phyloP scores from a whole-genome alignment of 1,284 basidiomycete species.

The Moesziomyces parantarcticus region DNA sequence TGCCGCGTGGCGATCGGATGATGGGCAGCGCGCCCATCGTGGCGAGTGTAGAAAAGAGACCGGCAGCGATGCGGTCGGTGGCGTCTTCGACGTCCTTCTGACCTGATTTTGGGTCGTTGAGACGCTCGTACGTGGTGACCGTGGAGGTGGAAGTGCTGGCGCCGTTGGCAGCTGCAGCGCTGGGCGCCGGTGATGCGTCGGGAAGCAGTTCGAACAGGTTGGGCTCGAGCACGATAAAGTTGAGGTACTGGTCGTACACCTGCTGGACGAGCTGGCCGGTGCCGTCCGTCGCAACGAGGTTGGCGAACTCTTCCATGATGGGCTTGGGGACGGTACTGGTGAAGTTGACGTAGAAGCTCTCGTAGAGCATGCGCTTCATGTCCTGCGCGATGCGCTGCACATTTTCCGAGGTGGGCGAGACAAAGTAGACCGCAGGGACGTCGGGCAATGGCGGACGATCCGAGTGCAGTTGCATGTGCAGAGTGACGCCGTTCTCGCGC shows the following conservation, averaged over 20 bases:
- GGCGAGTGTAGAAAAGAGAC: constrained; percentile 91
- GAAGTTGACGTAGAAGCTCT: constrained; percentile 93
- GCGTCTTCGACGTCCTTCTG: constrained; percentile 93
- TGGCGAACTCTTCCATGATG: constrained; percentile 92
- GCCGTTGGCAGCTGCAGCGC: constrained; percentile 20
- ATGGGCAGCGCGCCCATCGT: constrained; percentile 93
- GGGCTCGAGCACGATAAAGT: constrained; percentile 93
- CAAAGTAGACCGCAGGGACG: constrained; percentile 97
- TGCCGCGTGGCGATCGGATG: constrained; percentile 92
- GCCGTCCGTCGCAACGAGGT: constrained; percentile 83
- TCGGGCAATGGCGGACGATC: constrained; percentile 88
- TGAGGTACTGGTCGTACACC: constrained; percentile 81
- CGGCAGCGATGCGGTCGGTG: constrained; percentile 89
- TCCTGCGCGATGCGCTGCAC: constrained; percentile 75
- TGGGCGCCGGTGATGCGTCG: constrained; percentile 63
- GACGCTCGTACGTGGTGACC: constrained; percentile 77
- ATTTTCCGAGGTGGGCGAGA: constrained; percentile 87
- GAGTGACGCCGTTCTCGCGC: constrained; percentile 92
- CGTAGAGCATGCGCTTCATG: constrained; percentile 86
- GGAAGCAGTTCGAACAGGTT: constrained; percentile 92
- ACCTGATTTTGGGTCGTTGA: constrained; percentile 90
- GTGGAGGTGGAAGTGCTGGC: constrained; percentile 43
- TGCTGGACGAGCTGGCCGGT: constrained; percentile 75
- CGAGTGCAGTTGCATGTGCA: constrained; percentile 94
- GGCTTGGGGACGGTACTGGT: constrained; percentile 88